Conservation (phyloP, 1,284 basidiomycete genomes). For the Ganoderma resinaceum region DNA sequence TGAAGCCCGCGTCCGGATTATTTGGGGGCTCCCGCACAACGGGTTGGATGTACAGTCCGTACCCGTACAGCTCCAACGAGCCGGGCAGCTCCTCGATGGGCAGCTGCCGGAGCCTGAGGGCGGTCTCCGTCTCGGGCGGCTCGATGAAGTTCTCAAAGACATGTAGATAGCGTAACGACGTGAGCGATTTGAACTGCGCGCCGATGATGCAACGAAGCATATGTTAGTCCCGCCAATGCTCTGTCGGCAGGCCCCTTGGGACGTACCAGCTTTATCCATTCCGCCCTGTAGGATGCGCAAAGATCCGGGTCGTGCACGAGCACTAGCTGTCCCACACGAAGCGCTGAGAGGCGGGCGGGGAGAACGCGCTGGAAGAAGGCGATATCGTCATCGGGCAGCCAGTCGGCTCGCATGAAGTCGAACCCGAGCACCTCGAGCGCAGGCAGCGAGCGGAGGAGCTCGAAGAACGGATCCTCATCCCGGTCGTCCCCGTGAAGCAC, state of each 20-base stretch:
- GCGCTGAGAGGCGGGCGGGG: slow-evolving; percentile 2
- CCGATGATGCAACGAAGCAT: background rate
- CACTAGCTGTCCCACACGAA: background rate
- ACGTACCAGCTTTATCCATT: slow-evolving; percentile 14
- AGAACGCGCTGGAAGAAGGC: slow-evolving; percentile 1
- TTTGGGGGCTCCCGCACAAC: background rate
- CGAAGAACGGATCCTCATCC: background rate
- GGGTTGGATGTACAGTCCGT: background rate
- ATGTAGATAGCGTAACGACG: background rate
- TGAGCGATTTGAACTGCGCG: background rate
- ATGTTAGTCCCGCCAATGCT: background rate
- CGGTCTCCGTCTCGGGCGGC: background rate
- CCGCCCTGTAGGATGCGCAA: background rate
- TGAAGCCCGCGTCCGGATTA: background rate
- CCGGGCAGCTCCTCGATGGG: background rate
- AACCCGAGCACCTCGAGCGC: slow-evolving; percentile 17
- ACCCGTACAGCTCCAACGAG: background rate
- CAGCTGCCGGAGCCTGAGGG: background rate
- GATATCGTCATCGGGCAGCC: background rate
- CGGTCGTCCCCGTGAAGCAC: background rate
- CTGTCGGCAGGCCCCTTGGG: too few relatives aligned
- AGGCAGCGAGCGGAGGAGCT: slow-evolving; percentile 10
- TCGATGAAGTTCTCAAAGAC: background rate
- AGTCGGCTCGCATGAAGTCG: background rate
- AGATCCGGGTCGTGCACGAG: background rate